These are phyloP conservation scores for Cladosporium sp. DNA, from an alignment of 2,329 filamentous ascomycete species.

Conservation along the genomic window DNA sequence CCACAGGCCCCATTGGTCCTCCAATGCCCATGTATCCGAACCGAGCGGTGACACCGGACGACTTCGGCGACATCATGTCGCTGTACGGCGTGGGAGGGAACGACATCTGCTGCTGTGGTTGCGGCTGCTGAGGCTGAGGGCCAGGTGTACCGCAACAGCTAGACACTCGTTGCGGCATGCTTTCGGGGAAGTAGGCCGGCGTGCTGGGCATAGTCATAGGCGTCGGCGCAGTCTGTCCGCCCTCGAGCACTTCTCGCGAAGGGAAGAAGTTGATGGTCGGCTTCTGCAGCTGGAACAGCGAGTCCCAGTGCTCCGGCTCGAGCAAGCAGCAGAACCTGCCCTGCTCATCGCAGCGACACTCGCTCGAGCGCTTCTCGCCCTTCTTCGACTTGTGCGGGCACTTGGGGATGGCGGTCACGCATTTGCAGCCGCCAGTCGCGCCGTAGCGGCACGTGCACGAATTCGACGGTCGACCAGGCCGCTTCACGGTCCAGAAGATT, in stretches of 20 bases:
- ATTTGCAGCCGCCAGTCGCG: conserved; percentile 28
- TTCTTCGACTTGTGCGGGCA: conserved; percentile 31
- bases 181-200: background rate
- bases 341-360: conserved; percentile 31
- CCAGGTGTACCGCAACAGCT: conserved; percentile 8
- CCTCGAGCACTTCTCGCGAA: conserved; percentile 23
- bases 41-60: conserved; percentile 17
- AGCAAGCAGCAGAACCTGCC: conserved; percentile 30
- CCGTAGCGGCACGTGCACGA: conserved; percentile 30
- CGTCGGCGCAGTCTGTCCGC: conserved; percentile 13
- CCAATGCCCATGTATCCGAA: conserved; percentile 30
- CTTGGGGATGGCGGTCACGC: conserved; percentile 26
- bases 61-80: conserved; percentile 8
- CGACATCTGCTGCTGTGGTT: background rate
- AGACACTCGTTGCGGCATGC: conserved; percentile 1
- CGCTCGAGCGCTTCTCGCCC: conserved; percentile 28
- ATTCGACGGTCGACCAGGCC: conserved; percentile 29
- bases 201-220: conserved; percentile 9
- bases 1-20: conserved; percentile 19
- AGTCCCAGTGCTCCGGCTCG: conserved; percentile 27
- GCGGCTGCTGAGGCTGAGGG: background rate
- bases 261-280: conserved; percentile 26
- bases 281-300: conserved; percentile 23
- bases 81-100: conserved; percentile 2
- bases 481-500: conserved; percentile 32